Conservation (phyloP, 306 rosid genomes). For the Carpinus fangiana region DNA sequence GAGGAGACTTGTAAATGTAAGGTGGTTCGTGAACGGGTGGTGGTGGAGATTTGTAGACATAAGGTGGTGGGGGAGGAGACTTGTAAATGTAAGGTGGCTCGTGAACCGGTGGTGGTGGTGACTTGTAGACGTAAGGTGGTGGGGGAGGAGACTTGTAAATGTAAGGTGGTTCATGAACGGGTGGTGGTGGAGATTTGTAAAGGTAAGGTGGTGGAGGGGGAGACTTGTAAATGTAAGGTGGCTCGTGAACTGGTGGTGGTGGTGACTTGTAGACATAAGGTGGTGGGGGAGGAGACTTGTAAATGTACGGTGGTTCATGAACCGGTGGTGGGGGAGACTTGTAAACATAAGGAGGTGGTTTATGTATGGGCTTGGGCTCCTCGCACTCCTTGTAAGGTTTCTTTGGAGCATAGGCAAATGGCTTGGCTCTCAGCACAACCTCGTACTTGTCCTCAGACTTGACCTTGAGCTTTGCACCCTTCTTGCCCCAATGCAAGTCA, state of each 20-base stretch:
- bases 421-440: constrained; percentile 68
- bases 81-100: constrained; percentile 10
- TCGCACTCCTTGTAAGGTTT: constrained; percentile 61
- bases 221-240: not conserved
- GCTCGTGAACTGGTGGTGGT: constrained; percentile 18
- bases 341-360: constrained; percentile 68
- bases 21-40: constrained; percentile 33
- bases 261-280: constrained; percentile 13
- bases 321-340: constrained; percentile 24
- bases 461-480: constrained; percentile 55
- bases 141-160: constrained; percentile 36
- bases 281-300: constrained; percentile 31
- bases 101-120: constrained; percentile 1
- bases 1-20: no score
- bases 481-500: constrained; percentile 51
- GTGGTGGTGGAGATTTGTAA: constrained; percentile 20
- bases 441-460: constrained; percentile 71
- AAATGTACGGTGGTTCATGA: not conserved
- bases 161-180: constrained; percentile 57
- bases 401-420: constrained; percentile 89
- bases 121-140: not conserved
- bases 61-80: constrained; percentile 38
- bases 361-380: constrained; percentile 42
- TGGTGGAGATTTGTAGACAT: not conserved
- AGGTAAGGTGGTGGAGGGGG: constrained; percentile 15